Conservation (phyloP, 768 basidiomycete genomes). For the Trametes gibbosa region DNA sequence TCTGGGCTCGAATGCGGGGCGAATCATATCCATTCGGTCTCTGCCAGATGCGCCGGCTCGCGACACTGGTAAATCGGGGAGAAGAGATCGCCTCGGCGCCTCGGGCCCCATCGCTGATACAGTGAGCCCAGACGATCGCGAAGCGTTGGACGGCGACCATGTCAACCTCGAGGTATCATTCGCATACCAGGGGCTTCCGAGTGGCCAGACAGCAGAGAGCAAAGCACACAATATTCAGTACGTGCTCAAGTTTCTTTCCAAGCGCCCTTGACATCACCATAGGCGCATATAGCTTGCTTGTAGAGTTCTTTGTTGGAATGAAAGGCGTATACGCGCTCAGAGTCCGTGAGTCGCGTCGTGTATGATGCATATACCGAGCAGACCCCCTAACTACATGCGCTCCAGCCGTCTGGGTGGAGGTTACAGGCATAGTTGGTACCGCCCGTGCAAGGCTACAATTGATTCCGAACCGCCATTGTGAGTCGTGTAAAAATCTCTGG, state of each 20-base stretch:
- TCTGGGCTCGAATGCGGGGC: slow-evolving; percentile 63
- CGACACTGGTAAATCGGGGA: slow-evolving; percentile 32
- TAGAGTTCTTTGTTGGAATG: slow-evolving; percentile 65
- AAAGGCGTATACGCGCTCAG: slow-evolving; percentile 38
- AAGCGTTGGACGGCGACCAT: slow-evolving; percentile 43
- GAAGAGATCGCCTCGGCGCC: slow-evolving; percentile 1
- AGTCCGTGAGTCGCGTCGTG: slow-evolving; percentile 25
- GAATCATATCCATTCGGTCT: slow-evolving; percentile 66
- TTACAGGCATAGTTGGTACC: slow-evolving; percentile 63
- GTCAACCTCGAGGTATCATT: slow-evolving; percentile 72
- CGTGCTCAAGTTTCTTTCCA: background rate
- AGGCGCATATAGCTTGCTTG: slow-evolving; percentile 38
- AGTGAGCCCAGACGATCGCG: slow-evolving; percentile 18
- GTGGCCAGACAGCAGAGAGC: slow-evolving; percentile 32
- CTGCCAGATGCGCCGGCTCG: slow-evolving; percentile 41
- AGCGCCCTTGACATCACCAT: too few species aligned
- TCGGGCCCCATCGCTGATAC: slow-evolving; percentile 10
- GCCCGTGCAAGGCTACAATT: slow-evolving; percentile 69
- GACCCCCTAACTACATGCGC: slow-evolving; percentile 24
- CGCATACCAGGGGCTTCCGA: slow-evolving; percentile 59
- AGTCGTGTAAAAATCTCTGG: background rate
- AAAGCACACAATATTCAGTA: slow-evolving; percentile 54
- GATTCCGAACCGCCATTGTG: slow-evolving; percentile 65
- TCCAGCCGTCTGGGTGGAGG: slow-evolving; percentile 67
- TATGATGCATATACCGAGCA: background rate